Base-by-base conservation (phyloP, 2,329 filamentous ascomycete genomes). In the Didymosphaeria variabile region DNA sequence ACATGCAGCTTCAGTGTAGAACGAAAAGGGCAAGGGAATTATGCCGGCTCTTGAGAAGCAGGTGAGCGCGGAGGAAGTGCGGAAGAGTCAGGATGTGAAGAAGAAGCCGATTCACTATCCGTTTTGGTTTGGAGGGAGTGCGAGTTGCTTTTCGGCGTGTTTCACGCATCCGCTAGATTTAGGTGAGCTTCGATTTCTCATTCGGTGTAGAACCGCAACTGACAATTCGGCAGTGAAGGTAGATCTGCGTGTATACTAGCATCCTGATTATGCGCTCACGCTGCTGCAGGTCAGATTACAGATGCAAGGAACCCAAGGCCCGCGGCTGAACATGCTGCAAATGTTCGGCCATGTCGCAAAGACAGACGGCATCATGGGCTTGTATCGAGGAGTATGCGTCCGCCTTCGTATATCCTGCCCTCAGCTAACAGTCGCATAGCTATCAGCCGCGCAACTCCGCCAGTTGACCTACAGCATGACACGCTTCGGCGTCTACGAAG, bases 401-500 rank as follows among this genome's bases (percentile, higher is more conserved):
- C 26, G 10, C 38, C 10, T 50, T 17, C 38, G 31, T 51, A 29
- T 38, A 12, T 17, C 26, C 17, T 23, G 2, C 8, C 5, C 8
- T 1, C 3, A 6, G 2, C 52, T 65, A 40, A 44, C 49, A 44
- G 15, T 38, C 26, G n/a, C 26, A 6, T 71, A 89, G 81, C 88
- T 98, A 61, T 96, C 94, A 2, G 95, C 95, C 68, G 95, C 94
- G 59, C 87, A 98, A 52, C 86, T 98, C 60, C 94, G 95, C 67
- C 95, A 98, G 82, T 86, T 81, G 57, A 98, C 95, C 61, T 99
- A 99, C 83, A 95, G 91, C 61, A 99, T 95, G 54, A 95, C 93
- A 40, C 92, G 95, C 52, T 99, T 99, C 82, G 95, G 93, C 66
- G 89, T 97, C 66, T 99, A 99, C 84, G 95, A 98, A 81, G 89